Percentiles rank a stretch among this genome's conserved stretches.
phyloP scores from a whole-genome alignment of 176 grass and related monocot genomes.

The Guadua angustifolia region DNA sequence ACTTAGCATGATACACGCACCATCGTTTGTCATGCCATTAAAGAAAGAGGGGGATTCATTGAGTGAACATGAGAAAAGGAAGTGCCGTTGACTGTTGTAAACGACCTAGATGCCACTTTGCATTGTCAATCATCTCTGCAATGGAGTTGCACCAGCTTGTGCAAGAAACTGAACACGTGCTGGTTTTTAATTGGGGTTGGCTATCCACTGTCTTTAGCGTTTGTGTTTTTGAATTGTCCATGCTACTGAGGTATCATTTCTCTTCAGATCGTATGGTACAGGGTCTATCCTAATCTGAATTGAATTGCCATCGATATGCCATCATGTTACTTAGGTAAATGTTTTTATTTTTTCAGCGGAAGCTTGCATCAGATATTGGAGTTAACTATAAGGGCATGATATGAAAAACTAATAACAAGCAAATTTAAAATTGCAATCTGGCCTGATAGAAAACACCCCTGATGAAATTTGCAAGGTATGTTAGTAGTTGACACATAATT shows the following conservation, averaged over 20 bases:
- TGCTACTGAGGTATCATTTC: background rate
- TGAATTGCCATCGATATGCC: background rate
- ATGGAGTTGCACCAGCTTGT: background rate
- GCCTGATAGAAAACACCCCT: background rate
- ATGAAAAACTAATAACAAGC: background rate
- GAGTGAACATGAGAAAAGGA: background rate
- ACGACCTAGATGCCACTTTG: background rate
- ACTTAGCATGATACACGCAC: background rate
- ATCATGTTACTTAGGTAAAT: background rate
- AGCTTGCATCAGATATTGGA: constrained; percentile 1
- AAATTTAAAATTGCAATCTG: background rate
- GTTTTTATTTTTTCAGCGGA: background rate
- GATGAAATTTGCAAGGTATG: background rate
- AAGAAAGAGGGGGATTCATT: background rate
- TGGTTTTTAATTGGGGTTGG: background rate
- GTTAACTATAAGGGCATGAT: constrained; percentile 4
- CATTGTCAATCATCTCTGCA: background rate
- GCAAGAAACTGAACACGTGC: background rate
- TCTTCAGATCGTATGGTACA: background rate
- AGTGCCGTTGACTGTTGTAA: background rate
- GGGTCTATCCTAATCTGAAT: background rate
- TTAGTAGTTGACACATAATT: background rate
- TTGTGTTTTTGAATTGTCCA: background rate
- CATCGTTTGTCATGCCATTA: background rate
- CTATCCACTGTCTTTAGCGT: background rate